Evolutionary conservation across 1,284 basidiomycete species (phyloP).

Genomic region (Gymnopus androsaceus): DNA sequence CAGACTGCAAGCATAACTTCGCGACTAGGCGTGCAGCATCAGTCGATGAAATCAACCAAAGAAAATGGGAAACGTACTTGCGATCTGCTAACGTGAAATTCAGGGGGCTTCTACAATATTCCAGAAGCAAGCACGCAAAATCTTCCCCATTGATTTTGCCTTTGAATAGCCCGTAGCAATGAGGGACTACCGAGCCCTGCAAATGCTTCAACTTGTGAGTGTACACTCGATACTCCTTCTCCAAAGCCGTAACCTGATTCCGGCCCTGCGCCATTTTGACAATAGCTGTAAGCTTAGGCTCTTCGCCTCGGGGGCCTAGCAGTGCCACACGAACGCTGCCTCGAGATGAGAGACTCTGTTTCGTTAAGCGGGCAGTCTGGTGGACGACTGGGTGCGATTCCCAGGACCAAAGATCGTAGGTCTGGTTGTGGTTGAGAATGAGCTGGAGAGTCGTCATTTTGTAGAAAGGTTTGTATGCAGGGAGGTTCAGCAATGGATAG

Average conservation of each 20-base stretch:
- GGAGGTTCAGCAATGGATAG: neutral
- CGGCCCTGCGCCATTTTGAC: slow-evolving; percentile 29
- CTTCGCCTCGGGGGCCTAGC: slow-evolving; percentile 19
- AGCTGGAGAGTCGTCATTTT: slow-evolving; percentile 1
- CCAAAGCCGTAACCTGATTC: slow-evolving; percentile 24
- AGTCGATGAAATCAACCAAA: neutral
- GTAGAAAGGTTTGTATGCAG: neutral
- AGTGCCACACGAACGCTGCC: slow-evolving; percentile 20
- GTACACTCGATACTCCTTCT: slow-evolving; percentile 33
- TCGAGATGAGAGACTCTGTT: slow-evolving; percentile 11
- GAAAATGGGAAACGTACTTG: slow-evolving; percentile 23
- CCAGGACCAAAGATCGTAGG: slow-evolving; percentile 29
- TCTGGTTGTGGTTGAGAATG: neutral
- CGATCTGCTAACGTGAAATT: slow-evolving; percentile 20
- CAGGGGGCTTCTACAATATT: slow-evolving; percentile 33
- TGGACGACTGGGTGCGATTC: slow-evolving; percentile 15
- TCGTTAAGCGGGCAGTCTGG: slow-evolving; percentile 18
- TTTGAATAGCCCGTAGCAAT: slow-evolving; percentile 33
- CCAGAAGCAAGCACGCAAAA: slow-evolving; percentile 38
- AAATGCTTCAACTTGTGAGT: slow-evolving; percentile 27
- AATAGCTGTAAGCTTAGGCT: slow-evolving; percentile 20
- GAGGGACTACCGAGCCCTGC: slow-evolving; percentile 36
- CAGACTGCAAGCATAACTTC: slow-evolving; percentile 33
- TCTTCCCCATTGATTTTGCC: slow-evolving; percentile 24
- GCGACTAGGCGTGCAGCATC: slow-evolving; percentile 25